Conservation (phyloP, 495 filamentous ascomycete species). For the Hypoxylon trugodes region DNA sequence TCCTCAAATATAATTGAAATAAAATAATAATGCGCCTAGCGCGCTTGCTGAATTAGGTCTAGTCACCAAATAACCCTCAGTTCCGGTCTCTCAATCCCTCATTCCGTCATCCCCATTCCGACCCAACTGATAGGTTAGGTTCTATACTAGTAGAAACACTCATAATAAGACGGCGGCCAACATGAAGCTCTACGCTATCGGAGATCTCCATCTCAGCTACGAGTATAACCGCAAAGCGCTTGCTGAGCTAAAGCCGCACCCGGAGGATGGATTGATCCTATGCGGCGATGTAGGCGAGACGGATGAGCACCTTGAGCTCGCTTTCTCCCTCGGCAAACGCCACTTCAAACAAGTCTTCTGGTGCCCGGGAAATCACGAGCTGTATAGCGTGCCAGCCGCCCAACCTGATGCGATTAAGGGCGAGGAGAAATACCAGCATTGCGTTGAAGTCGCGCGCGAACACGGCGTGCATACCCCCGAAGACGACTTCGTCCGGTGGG, state of each 20-base stretch:
- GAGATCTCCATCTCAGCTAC: conserved; percentile 48
- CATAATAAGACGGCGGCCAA: conserved; percentile 18
- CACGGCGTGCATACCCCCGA: conserved; percentile 47
- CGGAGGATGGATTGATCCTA: conserved; percentile 45
- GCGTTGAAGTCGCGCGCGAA: conserved; percentile 39
- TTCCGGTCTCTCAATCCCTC: neutral
- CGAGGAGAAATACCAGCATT: conserved; percentile 42
- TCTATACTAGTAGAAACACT: conserved; percentile 12
- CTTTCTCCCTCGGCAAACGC: conserved; percentile 38
- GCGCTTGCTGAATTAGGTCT: conserved; percentile 8
- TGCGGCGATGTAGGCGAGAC: conserved; percentile 48
- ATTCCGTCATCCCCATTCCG: conserved; percentile 14
- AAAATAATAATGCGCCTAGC: conserved; percentile 9
- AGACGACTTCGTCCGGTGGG: conserved; percentile 45
- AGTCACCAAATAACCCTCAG: neutral
- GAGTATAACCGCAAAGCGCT: conserved; percentile 43
- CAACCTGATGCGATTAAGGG: too few relatives aligned
- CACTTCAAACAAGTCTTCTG: conserved; percentile 44
- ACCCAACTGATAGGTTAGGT: neutral
- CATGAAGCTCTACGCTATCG: conserved; percentile 49
- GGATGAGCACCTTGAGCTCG: conserved; percentile 40
- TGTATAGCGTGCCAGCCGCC: too few relatives aligned
- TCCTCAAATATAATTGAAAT: too few relatives aligned
- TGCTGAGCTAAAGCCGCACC: conserved; percentile 40
- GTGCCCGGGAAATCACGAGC: conserved; percentile 50